Base-by-base conservation (phyloP, 2,329 filamentous ascomycete genomes). In the Colletotrichum sidae region DNA sequence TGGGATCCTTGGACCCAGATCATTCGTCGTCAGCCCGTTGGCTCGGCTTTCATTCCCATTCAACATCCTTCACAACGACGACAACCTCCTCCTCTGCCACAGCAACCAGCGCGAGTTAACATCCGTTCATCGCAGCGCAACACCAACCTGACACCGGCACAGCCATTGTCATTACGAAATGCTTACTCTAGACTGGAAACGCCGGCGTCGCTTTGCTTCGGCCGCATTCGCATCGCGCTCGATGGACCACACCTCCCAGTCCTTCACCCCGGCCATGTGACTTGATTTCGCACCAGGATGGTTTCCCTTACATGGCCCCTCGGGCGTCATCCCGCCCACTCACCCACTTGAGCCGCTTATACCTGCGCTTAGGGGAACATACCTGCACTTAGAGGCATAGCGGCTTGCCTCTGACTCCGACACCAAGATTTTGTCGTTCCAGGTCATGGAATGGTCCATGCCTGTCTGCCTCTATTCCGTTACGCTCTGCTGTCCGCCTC, bases 301-400 rank as follows among this genome's bases (percentile, higher is more conserved):
- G 70, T 68, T 70, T 62, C 58, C 62, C 62, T 62, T 62, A 56
- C 62, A 61, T 62, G 62, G 57, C 53, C 47, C 52, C 58, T 65
- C 56, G 62, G 58, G 71, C 72, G 68, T 67, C 67, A 69, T 69
- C 49, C 54, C 52, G 52, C 61, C 66, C 67, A 61, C 67, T 63
- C 62, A 57, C 53, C 52, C 64, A 65, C 62, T 65, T 65, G 62
- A 65, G 57, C 67, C 69, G 69, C 66, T 59, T 69, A 69, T 62
- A 69, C 69, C 67, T 70, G 68, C 69, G 61, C 69, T 69, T 70
- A 69, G 69, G 69, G 69, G 69, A 69, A 67, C 51, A 56, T 56
- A 65, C 62, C 62, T 65, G 62, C 62, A 65, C 62, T 62, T 65
- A 60, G 50, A 60, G 54, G 60, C 55, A 65, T 58, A 63, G 62